Conservation (phyloP, 805 yeast species). For the Schizosaccharomyces osmophilus region DNA sequence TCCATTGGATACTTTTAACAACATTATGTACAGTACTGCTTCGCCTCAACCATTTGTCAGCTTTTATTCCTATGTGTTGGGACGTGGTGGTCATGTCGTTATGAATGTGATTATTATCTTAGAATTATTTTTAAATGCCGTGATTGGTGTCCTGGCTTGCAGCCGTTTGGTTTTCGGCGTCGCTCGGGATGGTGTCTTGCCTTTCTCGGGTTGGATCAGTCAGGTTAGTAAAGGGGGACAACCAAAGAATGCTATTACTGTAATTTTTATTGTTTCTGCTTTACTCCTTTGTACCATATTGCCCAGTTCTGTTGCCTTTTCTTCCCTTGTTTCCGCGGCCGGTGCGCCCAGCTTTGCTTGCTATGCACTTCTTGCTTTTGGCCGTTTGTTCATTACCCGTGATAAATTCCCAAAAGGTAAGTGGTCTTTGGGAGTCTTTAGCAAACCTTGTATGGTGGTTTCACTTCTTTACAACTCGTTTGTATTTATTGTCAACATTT, state of each 20-base stretch:
- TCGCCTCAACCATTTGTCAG: conserved; percentile 10
- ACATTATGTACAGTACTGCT: conserved; percentile 5
- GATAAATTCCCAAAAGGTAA: conserved; percentile 5
- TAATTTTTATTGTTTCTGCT: conserved; percentile 8
- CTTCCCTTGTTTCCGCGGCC: conserved; percentile 9
- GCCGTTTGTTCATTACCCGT: conserved; percentile 7
- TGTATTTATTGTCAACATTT: conserved; percentile 7
- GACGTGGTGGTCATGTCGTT: conserved; percentile 8
- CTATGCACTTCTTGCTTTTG: conserved; percentile 8
- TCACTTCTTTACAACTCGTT: conserved; percentile 8
- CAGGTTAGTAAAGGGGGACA: conserved; percentile 7
- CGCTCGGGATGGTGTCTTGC: conserved; percentile 11
- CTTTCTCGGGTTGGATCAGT: conserved; percentile 9
- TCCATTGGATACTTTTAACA: conserved; percentile 3
- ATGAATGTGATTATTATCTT: conserved; percentile 7
- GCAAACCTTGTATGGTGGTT: conserved; percentile 7
- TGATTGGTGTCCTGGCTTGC: conserved; percentile 9
- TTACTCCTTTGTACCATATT: conserved; percentile 8
- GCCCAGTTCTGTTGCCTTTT: conserved; percentile 9
- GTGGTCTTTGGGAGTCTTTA: conserved; percentile 8
- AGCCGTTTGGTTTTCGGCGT: conserved; percentile 9
- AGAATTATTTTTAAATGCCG: conserved; percentile 6
- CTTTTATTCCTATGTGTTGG: conserved; percentile 9
- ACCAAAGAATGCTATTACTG: conserved; percentile 9
- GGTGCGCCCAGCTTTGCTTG: conserved; percentile 10